Evolutionary conservation across 2,329 filamentous ascomycete species (phyloP), one percentile per base, ranked within the genome.

Genomic region (Magnaporthales sp.): DNA sequence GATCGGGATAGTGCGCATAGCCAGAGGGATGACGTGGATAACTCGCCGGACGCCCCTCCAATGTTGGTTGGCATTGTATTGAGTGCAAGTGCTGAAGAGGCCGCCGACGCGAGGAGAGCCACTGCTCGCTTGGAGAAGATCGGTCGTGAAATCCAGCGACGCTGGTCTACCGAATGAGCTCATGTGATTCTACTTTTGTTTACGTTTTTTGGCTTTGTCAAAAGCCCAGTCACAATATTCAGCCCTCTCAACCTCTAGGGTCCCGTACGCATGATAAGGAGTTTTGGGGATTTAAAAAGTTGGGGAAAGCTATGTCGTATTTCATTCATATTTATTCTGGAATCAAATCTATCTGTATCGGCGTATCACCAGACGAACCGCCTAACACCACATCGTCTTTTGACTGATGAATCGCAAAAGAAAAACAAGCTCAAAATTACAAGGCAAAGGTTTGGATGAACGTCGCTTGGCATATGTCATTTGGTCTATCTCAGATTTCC

Each of bases 41-140:
- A n/a, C n/a, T n/a, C n/a, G n/a, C n/a, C 65, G 63, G 67, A 79
- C 69, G 73, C 74, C 5, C 79, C 83, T 29, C 86, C 86, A 11
- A 76, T 85, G 73, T 79, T 89, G 13, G 76, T 88, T 30, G 80
- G 80, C 24, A 75, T 86, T 10, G 83, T 88, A 0, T 80, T 87
- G 4, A 84, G 84, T 1, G 77, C 78, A 5, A 77, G 77, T 3
- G 75, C 80, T 0, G 80, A 83, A 54, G 79, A 83, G 8, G 77
- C 79, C 10, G 74, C 75, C 30, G 84, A 86, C 67, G 86, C 84
- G 1, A 78, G 83, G 10, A 79, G 81, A 62, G 84, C 84, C 0
- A 82, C 83, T 0, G 80, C 79, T 0, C 77, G 80, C 67, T 73
- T 89, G 11, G 85, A 88, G 75, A 79, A 79, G 65, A 77, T 87